phyloP scores from a whole-genome alignment of 2,329 filamentous ascomycete species.

The Tolypocladium ovalisporum region DNA sequence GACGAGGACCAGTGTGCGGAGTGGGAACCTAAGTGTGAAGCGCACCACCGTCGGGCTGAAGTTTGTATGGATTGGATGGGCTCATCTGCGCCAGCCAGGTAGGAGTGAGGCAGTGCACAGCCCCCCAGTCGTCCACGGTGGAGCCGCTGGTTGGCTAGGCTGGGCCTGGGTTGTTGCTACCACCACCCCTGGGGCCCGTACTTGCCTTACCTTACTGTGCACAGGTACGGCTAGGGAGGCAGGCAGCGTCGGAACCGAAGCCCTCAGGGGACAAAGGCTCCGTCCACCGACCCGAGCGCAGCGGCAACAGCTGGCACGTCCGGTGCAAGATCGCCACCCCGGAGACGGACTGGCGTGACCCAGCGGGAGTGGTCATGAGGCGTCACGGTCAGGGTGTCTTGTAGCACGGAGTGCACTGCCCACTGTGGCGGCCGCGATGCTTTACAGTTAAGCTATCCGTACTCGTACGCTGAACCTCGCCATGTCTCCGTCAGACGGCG shows the following conservation, averaged over 20 bases:
- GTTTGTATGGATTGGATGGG: background rate
- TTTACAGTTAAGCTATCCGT: too few species aligned
- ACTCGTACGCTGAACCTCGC: too few species aligned
- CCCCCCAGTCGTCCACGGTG: background rate
- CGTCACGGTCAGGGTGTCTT: too few species aligned
- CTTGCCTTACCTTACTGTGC: background rate
- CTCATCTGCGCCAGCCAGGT: background rate
- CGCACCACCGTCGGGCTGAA: background rate
- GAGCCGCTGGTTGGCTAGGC: background rate
- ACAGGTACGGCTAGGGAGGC: too few species aligned
- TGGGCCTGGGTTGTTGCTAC: background rate
- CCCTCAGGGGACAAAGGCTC: background rate
- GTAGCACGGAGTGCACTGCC: background rate
- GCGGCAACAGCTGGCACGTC: background rate
- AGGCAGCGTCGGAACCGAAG: background rate
- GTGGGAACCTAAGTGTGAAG: background rate
- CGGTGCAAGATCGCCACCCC: background rate
- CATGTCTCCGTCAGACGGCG: too few species aligned
- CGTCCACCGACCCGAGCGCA: background rate
- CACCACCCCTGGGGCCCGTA: background rate
- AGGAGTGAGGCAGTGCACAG: constrained; percentile 1
- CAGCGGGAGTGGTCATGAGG: background rate
- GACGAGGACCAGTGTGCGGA: background rate
- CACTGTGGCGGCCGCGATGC: background rate
- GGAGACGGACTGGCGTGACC: background rate